Evolutionary conservation across 1,139 yeast species (phyloP).

Genomic region (Debaryomyces udenii): DNA sequence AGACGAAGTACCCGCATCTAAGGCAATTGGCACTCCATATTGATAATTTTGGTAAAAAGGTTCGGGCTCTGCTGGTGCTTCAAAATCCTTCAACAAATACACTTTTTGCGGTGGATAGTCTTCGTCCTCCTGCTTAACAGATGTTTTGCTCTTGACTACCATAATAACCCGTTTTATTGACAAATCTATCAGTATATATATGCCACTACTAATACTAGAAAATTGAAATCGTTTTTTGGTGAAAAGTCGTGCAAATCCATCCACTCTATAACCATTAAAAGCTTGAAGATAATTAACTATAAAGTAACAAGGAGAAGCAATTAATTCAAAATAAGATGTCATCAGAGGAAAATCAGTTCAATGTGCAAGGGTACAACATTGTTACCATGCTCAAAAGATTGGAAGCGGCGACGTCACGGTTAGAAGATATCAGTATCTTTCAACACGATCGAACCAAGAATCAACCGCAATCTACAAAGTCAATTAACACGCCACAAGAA

Average conservation of each 20-base stretch:
- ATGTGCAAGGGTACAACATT: constrained; percentile 78
- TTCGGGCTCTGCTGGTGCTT: constrained; percentile 43
- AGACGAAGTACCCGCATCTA: constrained; percentile 74
- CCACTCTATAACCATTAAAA: no score
- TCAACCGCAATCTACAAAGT: constrained; percentile 10
- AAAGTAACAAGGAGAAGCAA: neutral
- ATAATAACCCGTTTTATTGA: neutral
- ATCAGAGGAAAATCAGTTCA: constrained; percentile 57
- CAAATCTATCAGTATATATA: no score
- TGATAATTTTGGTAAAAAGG: constrained; percentile 57
- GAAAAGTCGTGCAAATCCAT: no score
- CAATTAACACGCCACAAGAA: constrained; percentile 6
- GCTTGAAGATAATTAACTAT: neutral
- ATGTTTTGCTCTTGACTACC: constrained; percentile 16
- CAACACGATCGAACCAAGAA: constrained; percentile 56
- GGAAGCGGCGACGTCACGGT: constrained; percentile 91
- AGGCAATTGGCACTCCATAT: constrained; percentile 70
- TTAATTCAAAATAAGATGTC: constrained; percentile 24
- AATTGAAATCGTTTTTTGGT: no score
- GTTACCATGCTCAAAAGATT: constrained; percentile 80
- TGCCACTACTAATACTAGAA: no score
- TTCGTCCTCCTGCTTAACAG: constrained; percentile 23
- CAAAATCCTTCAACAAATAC: constrained; percentile 52
- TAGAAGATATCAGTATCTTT: constrained; percentile 83
- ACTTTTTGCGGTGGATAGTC: constrained; percentile 53